phyloP scores from a whole-genome alignment of 208 protist genomes.

The Leishmania tarentolae region DNA sequence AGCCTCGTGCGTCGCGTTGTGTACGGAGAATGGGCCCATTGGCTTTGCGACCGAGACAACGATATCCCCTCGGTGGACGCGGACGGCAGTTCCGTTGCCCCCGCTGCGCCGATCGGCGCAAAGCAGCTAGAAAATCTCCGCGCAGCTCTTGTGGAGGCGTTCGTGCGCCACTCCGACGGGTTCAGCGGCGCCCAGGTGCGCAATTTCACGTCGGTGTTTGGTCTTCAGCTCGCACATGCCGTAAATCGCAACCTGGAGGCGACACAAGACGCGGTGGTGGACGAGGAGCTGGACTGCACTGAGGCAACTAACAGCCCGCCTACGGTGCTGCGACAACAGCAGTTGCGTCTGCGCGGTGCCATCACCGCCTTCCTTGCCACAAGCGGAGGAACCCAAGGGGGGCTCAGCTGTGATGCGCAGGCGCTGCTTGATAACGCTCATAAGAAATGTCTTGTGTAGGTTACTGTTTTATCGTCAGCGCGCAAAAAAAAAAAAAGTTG shows the following conservation, averaged over 20 bases:
- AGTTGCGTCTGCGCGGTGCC: background rate
- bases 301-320: background rate
- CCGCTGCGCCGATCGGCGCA: background rate
- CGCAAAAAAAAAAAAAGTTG: too few relatives aligned
- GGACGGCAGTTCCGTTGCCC: background rate
- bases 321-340: background rate
- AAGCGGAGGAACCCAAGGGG: background rate
- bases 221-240: constrained; percentile 41
- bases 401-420: background rate
- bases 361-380: constrained; percentile 7
- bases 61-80: too few relatives aligned
- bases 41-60: constrained; percentile 31
- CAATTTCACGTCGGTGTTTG: constrained; percentile 56
- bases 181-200: constrained; percentile 63
- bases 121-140: background rate
- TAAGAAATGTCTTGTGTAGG: background rate
- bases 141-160: constrained; percentile 32
- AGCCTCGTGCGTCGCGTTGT: constrained; percentile 53
- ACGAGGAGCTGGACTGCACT: background rate
- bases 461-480: background rate
- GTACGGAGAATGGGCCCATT: constrained; percentile 61
- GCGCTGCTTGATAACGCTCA: constrained; percentile 1
- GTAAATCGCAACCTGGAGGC: constrained; percentile 4
- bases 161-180: constrained; percentile 50
- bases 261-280: background rate